Evolutionary conservation across 2,329 filamentous ascomycete species (phyloP).

Genomic region (Kalaharituber pfeilii): DNA sequence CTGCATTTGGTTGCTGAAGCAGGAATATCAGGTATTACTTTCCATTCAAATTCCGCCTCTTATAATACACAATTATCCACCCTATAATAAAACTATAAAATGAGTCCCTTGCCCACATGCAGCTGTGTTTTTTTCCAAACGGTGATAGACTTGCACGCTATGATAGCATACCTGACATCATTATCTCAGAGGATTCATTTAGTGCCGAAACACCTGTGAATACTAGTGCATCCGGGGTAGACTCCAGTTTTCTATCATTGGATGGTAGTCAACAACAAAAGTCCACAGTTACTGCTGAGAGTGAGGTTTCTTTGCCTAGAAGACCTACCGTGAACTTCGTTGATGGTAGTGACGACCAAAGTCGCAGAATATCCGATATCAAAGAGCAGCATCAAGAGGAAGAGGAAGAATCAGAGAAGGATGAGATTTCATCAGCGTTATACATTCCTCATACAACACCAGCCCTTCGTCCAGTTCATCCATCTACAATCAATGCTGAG

Average conservation of each 20-base stretch:
- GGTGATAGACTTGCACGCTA: not conserved
- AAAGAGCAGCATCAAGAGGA: conserved; percentile 25
- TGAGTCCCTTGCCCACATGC: not conserved
- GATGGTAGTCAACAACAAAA: too few species aligned
- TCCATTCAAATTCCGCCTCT: too few species aligned
- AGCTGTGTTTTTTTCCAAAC: not conserved
- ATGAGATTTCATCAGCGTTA: conserved; percentile 72
- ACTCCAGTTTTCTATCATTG: too few species aligned
- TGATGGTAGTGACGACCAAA: conserved; percentile 30
- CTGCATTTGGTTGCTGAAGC: conserved; percentile 2
- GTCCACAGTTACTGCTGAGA: conserved; percentile 15
- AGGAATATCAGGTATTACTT: conserved; percentile 7
- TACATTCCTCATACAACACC: conserved; percentile 58
- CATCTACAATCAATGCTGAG: conserved; percentile 18
- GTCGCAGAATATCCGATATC: not conserved
- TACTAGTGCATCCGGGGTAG: too few species aligned
- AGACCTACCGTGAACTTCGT: conserved; percentile 21
- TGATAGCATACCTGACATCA: too few species aligned
- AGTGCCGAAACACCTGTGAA: too few species aligned
- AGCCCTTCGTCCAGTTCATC: conserved; percentile 30
- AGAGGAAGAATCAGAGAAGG: conserved; percentile 50
- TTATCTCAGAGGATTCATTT: too few species aligned
- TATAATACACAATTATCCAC: too few species aligned
- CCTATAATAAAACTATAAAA: too few species aligned
- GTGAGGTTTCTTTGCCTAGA: conserved; percentile 15